Evolutionary conservation across 2,329 filamentous ascomycete species (phyloP), one percentile per base, ranked within the genome.

Genomic region (Rhexocercosporidium sp.): DNA sequence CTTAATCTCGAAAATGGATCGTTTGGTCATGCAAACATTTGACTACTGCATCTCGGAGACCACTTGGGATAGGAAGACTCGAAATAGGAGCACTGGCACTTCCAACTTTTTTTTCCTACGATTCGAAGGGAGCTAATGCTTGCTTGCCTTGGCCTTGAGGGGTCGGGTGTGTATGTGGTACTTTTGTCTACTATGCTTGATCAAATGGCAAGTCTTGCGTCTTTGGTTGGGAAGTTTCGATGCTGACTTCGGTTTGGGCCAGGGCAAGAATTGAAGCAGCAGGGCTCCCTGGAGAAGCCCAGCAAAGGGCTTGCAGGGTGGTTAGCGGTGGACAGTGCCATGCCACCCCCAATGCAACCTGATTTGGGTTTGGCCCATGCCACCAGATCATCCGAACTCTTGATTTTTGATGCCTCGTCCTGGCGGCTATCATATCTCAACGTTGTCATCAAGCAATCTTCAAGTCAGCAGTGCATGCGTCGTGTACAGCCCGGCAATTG

Each of bases 381-480:
- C 37, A n/a, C 41, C 41, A 46, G 41, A 60, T 47, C 57, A 60
- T 47, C 57, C 39, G 57, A 60, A 31, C 37, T 60, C 57, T 60
- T 59, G 18, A 46, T 46, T 57, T 18, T 60, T 34, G 41, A 60
- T 60, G 39, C 25, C 57, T 47, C 39, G 7, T 46, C 18, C 57
- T 60, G 57, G 39, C 39, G 39, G 25, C 57, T 60, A 60, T 31
- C 22, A 22, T 60, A 46, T 20, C 57, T 47, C 39, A 12, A 47
- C 11, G 6, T 46, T 31, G 22, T 46, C 22, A 20, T 46, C 57
- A 29, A 16, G 18, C 29, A 37, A 57, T 8, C 34, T 20, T 31
- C 53, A 57, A 37, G 11, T 39, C 31, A 57, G 53, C 20, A 57
- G 18, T 14, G 20, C n/a, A 57, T 16, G 53, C 14, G 5, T 37